Evolutionary conservation across 192 early-diverging fungal genomes (phyloP).

Genomic region (Oehlia diaphana): DNA sequence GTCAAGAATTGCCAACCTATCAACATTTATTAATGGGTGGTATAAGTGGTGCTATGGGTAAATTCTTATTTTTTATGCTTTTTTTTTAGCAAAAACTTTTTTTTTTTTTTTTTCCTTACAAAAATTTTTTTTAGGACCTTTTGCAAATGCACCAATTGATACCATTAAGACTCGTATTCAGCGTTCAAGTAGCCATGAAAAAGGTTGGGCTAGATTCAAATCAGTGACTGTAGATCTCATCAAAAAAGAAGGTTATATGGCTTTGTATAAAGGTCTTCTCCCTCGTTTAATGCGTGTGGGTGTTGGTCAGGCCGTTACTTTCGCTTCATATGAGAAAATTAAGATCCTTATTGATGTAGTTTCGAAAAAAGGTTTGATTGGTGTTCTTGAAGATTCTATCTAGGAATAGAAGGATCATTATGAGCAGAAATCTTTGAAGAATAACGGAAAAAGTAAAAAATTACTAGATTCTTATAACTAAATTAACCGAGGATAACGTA

Average conservation of each 20-base stretch:
- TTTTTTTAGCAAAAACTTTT: not conserved
- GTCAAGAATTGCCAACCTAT: slow-evolving; percentile 79
- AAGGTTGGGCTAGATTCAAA: slow-evolving; percentile 79
- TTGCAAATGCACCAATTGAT: slow-evolving; percentile 96
- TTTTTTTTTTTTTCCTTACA: not conserved
- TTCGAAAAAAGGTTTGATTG: not conserved
- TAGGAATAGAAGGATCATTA: not conserved
- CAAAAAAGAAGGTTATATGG: slow-evolving; percentile 86
- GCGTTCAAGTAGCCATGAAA: slow-evolving; percentile 69
- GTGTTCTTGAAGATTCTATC: not conserved
- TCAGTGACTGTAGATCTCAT: slow-evolving; percentile 75
- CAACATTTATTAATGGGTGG: slow-evolving; percentile 90
- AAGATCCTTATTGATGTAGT: slow-evolving; percentile 63
- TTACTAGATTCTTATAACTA: too few species aligned
- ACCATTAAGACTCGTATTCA: slow-evolving; percentile 99
- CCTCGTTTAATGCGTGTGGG: slow-evolving; percentile 93
- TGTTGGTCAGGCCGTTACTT: slow-evolving; percentile 95
- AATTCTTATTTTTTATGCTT: slow-evolving; percentile 26
- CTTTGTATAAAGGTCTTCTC: slow-evolving; percentile 95
- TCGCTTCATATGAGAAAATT: slow-evolving; percentile 92
- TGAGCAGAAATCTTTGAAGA: too few species aligned
- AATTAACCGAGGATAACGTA: too few species aligned
- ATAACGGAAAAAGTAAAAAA: too few species aligned
- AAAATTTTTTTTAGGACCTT: slow-evolving; percentile 55
- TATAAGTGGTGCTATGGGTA: slow-evolving; percentile 81